phyloP scores from a whole-genome alignment of 768 basidiomycete genomes.

The Botryobasidium botryosum region DNA sequence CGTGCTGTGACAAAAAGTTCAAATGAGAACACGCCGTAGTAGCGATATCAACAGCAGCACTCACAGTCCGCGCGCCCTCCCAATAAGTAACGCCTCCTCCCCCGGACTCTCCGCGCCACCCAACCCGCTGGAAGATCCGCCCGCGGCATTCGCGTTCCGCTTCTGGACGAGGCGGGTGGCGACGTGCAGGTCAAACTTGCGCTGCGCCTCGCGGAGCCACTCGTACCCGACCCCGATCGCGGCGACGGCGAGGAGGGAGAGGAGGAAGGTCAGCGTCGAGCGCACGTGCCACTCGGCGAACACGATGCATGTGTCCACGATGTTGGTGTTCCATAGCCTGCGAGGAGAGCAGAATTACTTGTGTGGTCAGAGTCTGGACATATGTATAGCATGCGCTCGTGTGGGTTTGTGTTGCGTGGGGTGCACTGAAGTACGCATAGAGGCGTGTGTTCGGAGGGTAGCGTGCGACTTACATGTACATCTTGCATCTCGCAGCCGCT shows the following conservation, averaged over 20 bases:
- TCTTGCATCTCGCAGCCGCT: not conserved
- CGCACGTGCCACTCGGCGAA: slow-evolving; percentile 27
- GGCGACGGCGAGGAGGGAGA: slow-evolving; percentile 50
- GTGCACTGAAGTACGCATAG: not conserved
- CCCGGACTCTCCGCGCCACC: slow-evolving; percentile 27
- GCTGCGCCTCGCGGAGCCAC: slow-evolving; percentile 52
- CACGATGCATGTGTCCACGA: slow-evolving; percentile 2
- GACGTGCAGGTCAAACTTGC: slow-evolving; percentile 39
- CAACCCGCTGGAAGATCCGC: slow-evolving; percentile 18
- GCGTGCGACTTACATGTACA: slow-evolving; percentile 1
- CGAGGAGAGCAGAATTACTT: not conserved
- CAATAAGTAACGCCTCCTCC: slow-evolving; percentile 40
- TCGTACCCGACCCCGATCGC: slow-evolving; percentile 61
- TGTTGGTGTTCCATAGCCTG: slow-evolving; percentile 3
- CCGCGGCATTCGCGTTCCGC: slow-evolving; percentile 22
- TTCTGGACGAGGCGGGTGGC: slow-evolving; percentile 34
- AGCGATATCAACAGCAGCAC: slow-evolving; percentile 16
- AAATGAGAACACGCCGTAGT: slow-evolving; percentile 24
- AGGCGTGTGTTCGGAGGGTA: not conserved
- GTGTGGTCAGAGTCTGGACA: no score
- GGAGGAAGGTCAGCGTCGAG: slow-evolving; percentile 35
- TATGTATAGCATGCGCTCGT: no score
- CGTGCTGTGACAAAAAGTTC: not conserved
- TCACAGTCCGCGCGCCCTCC: slow-evolving; percentile 33
- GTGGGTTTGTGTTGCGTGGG: no score